Conservation (phyloP, 495 filamentous ascomycete species). For the Cudoniella acicularis region DNA sequence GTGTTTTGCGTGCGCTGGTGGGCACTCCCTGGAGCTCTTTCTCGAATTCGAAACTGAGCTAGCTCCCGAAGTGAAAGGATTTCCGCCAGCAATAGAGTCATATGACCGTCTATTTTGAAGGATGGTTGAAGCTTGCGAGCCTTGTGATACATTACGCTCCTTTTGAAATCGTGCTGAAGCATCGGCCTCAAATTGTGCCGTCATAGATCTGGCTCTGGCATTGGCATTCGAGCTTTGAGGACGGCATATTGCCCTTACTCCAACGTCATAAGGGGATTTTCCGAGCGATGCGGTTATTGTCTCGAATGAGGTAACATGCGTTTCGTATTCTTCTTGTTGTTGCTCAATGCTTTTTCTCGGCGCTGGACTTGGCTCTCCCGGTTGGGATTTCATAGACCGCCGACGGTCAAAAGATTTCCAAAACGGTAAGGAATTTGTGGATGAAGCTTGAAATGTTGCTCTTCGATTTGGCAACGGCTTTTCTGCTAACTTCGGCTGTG, state of each 20-base stretch:
- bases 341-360: background rate
- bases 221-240: background rate
- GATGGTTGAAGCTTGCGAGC: background rate
- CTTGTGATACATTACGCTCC: background rate
- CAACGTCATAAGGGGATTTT: constrained; percentile 13
- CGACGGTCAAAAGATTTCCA: constrained; percentile 1
- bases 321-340: constrained; percentile 10
- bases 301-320: constrained; percentile 6
- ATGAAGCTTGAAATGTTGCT: background rate
- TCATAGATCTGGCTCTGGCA: constrained; percentile 18
- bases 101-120: background rate
- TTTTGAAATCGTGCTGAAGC: constrained; percentile 4
- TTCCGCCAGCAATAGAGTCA: background rate
- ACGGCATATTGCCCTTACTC: background rate
- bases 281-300: constrained; percentile 3
- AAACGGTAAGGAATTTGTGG: background rate
- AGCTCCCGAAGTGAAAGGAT: background rate
- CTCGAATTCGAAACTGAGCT: background rate
- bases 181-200: constrained; percentile 17
- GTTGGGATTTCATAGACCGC: background rate
- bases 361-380: background rate
- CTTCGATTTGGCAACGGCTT: background rate
- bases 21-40: background rate
- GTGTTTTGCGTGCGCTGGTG: background rate
- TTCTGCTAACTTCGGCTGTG: too few relatives aligned